These are phyloP conservation scores for Tulasnella sp. DNA, from an alignment of 768 basidiomycete species.

Conservation along the genomic window DNA sequence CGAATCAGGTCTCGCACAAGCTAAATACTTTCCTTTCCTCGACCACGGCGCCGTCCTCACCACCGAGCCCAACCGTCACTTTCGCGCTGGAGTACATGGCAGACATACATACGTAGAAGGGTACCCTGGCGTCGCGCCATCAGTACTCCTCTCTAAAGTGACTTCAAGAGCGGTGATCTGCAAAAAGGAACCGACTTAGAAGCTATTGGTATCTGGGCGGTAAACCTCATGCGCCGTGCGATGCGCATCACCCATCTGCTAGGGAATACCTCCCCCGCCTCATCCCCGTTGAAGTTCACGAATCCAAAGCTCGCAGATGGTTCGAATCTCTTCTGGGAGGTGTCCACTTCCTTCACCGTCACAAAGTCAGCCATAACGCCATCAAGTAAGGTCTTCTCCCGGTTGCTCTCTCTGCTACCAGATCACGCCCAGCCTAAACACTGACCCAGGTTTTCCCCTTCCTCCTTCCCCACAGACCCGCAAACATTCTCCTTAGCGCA, in stretches of 20 bases:
- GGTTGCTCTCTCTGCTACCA: not conserved
- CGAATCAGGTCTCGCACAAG: conserved; percentile 47
- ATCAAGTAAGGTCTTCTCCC: conserved; percentile 60
- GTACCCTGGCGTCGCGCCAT: conserved; percentile 61
- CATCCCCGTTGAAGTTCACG: conserved; percentile 81
- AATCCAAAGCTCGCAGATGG: conserved; percentile 69
- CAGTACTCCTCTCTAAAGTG: conserved; percentile 62
- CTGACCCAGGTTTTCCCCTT: not conserved
- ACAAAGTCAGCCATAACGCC: conserved; percentile 85
- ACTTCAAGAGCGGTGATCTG: conserved; percentile 58
- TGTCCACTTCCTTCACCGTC: conserved; percentile 72
- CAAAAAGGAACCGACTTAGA: conserved; percentile 41
- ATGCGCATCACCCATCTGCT: conserved; percentile 13
- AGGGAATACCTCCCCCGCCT: conserved; percentile 85
- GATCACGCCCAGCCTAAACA: conserved; percentile 10
- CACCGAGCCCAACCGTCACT: conserved; percentile 49
- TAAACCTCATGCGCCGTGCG: conserved; percentile 47
- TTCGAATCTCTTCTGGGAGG: conserved; percentile 75
- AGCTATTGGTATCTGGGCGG: conserved; percentile 78
- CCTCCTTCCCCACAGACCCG: conserved; percentile 47
- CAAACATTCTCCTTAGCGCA: conserved; percentile 81
- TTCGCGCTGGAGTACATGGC: conserved; percentile 66
- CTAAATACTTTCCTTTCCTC: conserved; percentile 48
- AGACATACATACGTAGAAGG: conserved; percentile 69
- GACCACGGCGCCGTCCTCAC: conserved; percentile 64